phyloP scores from a whole-genome alignment of 306 rosid species.

The Prunus dulcis region DNA sequence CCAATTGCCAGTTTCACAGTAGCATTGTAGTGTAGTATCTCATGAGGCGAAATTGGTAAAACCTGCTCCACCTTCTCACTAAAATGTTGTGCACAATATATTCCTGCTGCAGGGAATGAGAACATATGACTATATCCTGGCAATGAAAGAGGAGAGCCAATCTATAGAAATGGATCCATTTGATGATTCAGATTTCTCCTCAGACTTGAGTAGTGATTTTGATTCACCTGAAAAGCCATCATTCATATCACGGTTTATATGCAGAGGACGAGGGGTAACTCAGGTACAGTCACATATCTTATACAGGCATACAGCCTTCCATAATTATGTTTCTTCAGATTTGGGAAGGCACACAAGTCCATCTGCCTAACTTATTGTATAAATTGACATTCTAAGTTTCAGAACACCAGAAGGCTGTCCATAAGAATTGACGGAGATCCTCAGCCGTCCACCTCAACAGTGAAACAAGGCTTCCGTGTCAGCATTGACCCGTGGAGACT shows the following conservation, averaged over 20 bases:
- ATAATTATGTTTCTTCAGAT: neutral
- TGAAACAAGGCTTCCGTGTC: slow-evolving; percentile 61
- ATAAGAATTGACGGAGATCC: slow-evolving; percentile 74
- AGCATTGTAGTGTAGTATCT: neutral
- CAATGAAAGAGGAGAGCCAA: slow-evolving; percentile 82
- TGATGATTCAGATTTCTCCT: slow-evolving; percentile 74
- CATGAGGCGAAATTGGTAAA: neutral
- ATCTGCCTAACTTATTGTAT: slow-evolving; percentile 15
- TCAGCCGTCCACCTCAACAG: slow-evolving; percentile 38
- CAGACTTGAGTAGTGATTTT: slow-evolving; percentile 71
- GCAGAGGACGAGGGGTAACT: slow-evolving; percentile 43
- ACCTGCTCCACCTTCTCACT: neutral
- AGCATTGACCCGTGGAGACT: slow-evolving; percentile 88
- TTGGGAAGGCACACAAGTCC: neutral
- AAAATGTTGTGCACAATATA: neutral
- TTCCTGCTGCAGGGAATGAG: slow-evolving; percentile 69
- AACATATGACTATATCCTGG: slow-evolving; percentile 91
- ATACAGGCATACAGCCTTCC: slow-evolving; percentile 1
- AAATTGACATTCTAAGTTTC: slow-evolving; percentile 31
- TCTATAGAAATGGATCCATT: slow-evolving; percentile 56
- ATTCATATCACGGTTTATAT: slow-evolving; percentile 58
- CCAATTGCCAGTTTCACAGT: neutral
- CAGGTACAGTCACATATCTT: slow-evolving; percentile 39
- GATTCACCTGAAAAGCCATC: slow-evolving; percentile 85
- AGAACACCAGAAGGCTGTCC: slow-evolving; percentile 66